Evolutionary conservation across 2,329 filamentous ascomycete species (phyloP), one percentile per base, ranked within the genome.

Genomic region (Nothomitra cinnamomea): DNA sequence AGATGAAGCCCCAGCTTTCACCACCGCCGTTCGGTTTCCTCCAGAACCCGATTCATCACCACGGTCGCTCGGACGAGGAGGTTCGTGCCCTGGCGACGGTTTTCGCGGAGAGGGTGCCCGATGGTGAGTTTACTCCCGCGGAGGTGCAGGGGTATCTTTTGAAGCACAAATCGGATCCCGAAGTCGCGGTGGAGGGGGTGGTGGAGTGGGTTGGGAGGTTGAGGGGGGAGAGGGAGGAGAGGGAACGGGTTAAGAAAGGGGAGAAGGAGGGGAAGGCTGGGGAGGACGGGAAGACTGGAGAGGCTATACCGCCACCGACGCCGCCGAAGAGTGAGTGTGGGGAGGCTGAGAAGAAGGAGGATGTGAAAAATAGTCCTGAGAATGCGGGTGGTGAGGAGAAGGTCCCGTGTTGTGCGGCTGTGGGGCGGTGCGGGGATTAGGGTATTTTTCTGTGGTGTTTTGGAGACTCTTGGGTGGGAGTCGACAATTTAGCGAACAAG

Each of bases 131-230:
- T 56, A 75, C 71, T 22, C 78, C 80, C 0, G 80, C 80, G 0
- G 75, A 82, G 63, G 75, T 83, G 42, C 79, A 83, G 62, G 79
- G 79, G 0, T 83, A 80, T 62, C 60, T 83, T 55, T 66, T 83
- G 47, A 80, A 78, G 64, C 67, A 77, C 43, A 83, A 82, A 66
- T 76, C 75, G 66, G 69, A 72, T 36, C 79, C 79, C 5, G 66
- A 67, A 8, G 69, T 70, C 58, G 79, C 80, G 1, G 61, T 80
- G 35, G 65, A 67, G 19, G 76, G 80, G 60, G 73, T 72, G 1
- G 67, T 68, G 1, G 65, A 58, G 4, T 82, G 78, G 78, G 74
- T 79, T 1, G 68, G 72, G 54, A 73, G 69, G 1, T 66, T 73
- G 57, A 49, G 72, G 35, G 67, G 66, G 61, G 74, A 77, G 63